Evolutionary conservation across 495 filamentous ascomycete genomes (phyloP).

Genomic region (Penicillium verhagenii): DNA sequence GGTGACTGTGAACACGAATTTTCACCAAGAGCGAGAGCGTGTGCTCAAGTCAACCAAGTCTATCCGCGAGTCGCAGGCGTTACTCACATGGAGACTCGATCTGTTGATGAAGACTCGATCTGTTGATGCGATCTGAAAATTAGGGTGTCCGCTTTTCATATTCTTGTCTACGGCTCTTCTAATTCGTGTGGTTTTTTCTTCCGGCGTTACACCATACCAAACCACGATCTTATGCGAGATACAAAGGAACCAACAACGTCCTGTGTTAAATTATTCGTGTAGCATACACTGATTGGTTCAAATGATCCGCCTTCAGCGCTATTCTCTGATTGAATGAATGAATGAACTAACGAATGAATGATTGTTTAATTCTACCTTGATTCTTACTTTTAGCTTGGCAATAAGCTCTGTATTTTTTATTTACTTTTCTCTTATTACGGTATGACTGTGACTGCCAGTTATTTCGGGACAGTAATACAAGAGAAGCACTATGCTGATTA

Average conservation of each 20-base stretch:
- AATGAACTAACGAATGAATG: background rate
- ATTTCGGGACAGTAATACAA: no score
- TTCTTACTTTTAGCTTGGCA: no score
- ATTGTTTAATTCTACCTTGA: no score
- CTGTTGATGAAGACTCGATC: slow-evolving; percentile 8
- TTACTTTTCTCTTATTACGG: no score
- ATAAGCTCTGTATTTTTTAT: no score
- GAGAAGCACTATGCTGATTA: no score
- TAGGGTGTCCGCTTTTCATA: background rate
- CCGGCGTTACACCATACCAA: background rate
- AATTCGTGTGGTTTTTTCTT: background rate
- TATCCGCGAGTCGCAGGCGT: slow-evolving; percentile 14
- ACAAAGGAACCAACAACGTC: slow-evolving; percentile 5
- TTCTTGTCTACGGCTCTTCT: background rate
- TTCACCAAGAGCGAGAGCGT: no score
- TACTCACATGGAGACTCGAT: slow-evolving; percentile 16
- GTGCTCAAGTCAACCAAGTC: slow-evolving; percentile 12
- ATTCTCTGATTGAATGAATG: no score
- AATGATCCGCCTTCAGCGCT: no score
- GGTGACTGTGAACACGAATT: slow-evolving; percentile 24
- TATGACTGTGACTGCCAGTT: no score
- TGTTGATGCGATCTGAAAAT: background rate
- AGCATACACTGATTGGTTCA: no score
- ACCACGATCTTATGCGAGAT: background rate
- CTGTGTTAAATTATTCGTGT: no score